Evolutionary conservation across 805 yeast species (phyloP), one percentile per base, ranked within the genome.

Genomic region (Yamadazyma kitorensis): DNA sequence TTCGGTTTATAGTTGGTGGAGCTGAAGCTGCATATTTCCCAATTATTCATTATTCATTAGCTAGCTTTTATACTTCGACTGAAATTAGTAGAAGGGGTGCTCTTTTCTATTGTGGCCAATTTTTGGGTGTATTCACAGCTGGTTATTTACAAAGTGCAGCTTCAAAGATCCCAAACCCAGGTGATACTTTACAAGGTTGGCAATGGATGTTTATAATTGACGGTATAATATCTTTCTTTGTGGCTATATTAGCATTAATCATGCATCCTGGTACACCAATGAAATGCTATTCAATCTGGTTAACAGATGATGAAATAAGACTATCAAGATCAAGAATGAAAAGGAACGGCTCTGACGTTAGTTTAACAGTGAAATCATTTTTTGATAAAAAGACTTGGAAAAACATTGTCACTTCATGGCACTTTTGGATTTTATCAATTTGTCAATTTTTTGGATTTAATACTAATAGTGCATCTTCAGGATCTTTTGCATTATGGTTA

Each of bases 241-340:
- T 52, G 9, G 55, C 50, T 1, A 18, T 48, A 13, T 21, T 49
- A 12, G 50, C 47, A 2, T 31, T 52, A 17, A 37, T 46, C 24
- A 39, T 47, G 39, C 44, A 45, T 19, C 59, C 64, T 12, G 56
- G 55, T 2, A 48, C 54, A 5, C 58, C 59, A 3, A 31, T 42
- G 23, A 41, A 41, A 26, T 70, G 80, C 48, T 71, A 73, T 36
- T 72, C 79, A 3, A 52, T 71, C 15, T 75, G 68, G 46, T 52
- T 79, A 17, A 65, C 76, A 0, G 80, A 76, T 42, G 78, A 74
- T 26, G 84, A 79, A 40, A 74, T 75, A 28, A 59, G 68, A 41
- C 52, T 78, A 21, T 75, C 80, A 2, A 63, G 81, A 55, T 57
- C 24, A 18, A 32, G 57, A 15, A 46, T 54, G 52, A 42, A 37